Base-by-base conservation (phyloP, 345 rosid species). In the Citrus hindsii region DNA sequence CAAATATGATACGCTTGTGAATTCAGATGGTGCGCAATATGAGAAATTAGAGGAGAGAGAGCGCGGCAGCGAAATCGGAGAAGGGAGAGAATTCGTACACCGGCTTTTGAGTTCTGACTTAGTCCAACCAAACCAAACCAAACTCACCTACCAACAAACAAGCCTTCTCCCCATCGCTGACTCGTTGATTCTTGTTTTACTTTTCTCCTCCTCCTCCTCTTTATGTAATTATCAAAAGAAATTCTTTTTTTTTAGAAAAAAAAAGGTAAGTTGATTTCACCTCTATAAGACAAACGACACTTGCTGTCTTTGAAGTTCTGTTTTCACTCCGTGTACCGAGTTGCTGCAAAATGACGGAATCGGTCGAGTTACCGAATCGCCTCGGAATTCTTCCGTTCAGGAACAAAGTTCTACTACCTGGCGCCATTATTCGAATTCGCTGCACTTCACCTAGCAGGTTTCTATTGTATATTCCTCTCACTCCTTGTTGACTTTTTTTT, bases 351-450 rank as follows among this genome's bases (percentile, higher is more conserved):
- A 94, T 96, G 99, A 91, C 92, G 85, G 98, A 96, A 76, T 89
- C 90, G 82, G 97, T 96, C n/a, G 98, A 96, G 89, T 82, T 94
- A 56, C 98, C 99, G 71, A 86, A 85, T 82, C 92, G 98, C 71
- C 86, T 96, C 71, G 98, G 95, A 71, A 94, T 96, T 79, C 99
- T 96, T 76, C 99, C 99, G 0, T 96, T 96, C 82, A 83, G 92
- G 84, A 96, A 96, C 91, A 92, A 96, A 85, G 99, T 94, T 67
- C 93, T 96, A 79, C 83, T 96, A 60, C 99, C 99, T 74, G 98
- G 99, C 85, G 99, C 98, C 82, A 91, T 96, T 79, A 94, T 96
- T 87, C 92, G 98, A 59, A 96, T 96, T 88, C 98, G 99, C 67
- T 96, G 99, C 87, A 96, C 98, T 78, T 96, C 98, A 55, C 97